A percentile compares a stretch with the other conserved stretches of the same genome.
These are phyloP conservation scores for Stropharia rugosoannulata DNA, from an alignment of 768 basidiomycete genomes.

Conservation along the genomic window DNA sequence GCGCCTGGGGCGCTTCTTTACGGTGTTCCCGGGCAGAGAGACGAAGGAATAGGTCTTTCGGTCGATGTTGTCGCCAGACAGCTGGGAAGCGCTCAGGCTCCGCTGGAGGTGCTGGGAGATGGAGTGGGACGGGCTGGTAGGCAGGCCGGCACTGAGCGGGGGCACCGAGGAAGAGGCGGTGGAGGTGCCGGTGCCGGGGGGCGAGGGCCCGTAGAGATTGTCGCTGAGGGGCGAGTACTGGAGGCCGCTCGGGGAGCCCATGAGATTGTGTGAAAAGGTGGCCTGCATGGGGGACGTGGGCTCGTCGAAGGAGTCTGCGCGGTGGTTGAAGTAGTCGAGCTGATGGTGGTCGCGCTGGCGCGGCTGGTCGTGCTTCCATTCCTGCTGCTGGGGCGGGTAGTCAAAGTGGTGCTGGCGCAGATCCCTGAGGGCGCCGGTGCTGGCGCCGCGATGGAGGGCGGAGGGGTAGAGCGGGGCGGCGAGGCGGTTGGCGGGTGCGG, in stretches of 20 bases:
- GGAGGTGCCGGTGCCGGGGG: conserved; percentile 62
- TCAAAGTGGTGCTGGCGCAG: conserved; percentile 37
- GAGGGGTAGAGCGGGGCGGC: conserved; percentile 37
- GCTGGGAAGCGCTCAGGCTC: conserved; percentile 25
- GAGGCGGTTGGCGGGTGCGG: conserved; percentile 30
- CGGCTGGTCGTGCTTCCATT: conserved; percentile 38
- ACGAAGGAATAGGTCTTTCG: conserved; percentile 83
- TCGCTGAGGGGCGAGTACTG: conserved; percentile 48
- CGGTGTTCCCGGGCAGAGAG: conserved; percentile 74
- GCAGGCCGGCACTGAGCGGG: conserved; percentile 25
- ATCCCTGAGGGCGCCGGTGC: conserved; percentile 44
- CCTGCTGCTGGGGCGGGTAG: conserved; percentile 29
- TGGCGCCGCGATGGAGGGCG: conserved; percentile 45
- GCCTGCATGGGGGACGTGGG: conserved; percentile 57
- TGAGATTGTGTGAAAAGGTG: conserved; percentile 44
- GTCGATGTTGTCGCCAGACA: conserved; percentile 35
- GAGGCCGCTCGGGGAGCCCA: conserved; percentile 32
- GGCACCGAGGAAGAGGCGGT: conserved; percentile 44
- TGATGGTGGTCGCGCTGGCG: conserved; percentile 28
- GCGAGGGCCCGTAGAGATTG: conserved; percentile 58
- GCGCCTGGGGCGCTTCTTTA: conserved; percentile 82
- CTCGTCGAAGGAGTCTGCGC: conserved; percentile 37
- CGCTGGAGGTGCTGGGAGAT: conserved; percentile 29
- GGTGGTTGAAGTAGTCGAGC: conserved; percentile 27
- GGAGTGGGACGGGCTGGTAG: conserved; percentile 25